Conservation (phyloP, 768 basidiomycete species). For the Macrolepiota albuminosa region DNA sequence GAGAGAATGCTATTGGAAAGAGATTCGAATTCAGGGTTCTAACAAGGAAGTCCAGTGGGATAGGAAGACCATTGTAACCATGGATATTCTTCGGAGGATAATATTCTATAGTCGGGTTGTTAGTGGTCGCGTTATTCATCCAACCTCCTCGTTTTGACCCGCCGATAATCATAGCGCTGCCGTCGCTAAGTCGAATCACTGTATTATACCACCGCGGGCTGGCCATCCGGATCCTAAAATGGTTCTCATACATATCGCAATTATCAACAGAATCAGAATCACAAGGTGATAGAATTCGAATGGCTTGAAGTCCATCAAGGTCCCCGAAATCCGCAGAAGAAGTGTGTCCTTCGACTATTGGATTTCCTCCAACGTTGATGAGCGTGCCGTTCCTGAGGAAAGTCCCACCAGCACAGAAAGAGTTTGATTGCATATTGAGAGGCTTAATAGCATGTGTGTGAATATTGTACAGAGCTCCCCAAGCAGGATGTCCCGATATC, state of each 20-base stretch:
- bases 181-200: constrained; percentile 62
- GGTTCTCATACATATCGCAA: constrained; percentile 68
- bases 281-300: constrained; percentile 72
- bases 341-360: constrained; percentile 61
- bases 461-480: constrained; percentile 74
- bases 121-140: constrained; percentile 78
- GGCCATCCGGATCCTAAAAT: constrained; percentile 60
- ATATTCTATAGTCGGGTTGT: constrained; percentile 80
- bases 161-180: constrained; percentile 81
- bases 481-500: constrained; percentile 72
- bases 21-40: constrained; percentile 79
- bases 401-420: constrained; percentile 81
- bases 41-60: constrained; percentile 56
- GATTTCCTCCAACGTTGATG: constrained; percentile 79
- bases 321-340: constrained; percentile 74
- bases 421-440: constrained; percentile 68
- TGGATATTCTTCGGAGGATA: constrained; percentile 77
- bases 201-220: constrained; percentile 82
- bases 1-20: constrained; percentile 70
- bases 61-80: constrained; percentile 61
- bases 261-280: constrained; percentile 35
- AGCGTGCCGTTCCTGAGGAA: constrained; percentile 76
- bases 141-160: constrained; percentile 80
- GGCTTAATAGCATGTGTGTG: constrained; percentile 56
- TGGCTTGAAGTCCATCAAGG: constrained; percentile 63